Percentiles rank a stretch among this genome's conserved stretches.
phyloP scores from a whole-genome alignment of 2,329 filamentous ascomycete species.

The Aspergillus tubingensis region DNA sequence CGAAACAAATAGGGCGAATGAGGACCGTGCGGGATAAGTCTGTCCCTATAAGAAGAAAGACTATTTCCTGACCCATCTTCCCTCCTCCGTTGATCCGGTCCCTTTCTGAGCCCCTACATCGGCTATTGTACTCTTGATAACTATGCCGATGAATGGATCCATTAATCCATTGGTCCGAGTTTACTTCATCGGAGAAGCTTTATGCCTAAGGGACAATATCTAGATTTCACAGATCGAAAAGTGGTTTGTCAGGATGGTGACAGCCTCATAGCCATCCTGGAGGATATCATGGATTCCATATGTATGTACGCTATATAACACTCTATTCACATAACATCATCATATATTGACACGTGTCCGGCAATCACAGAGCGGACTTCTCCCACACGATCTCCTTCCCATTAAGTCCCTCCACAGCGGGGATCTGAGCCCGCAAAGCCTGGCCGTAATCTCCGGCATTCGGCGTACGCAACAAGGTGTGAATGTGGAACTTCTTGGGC shows the following conservation, averaged over 20 bases:
- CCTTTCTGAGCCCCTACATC: neutral
- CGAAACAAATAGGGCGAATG: too few relatives aligned
- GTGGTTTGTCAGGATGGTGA: too few relatives aligned
- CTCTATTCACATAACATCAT: slow-evolving; percentile 10
- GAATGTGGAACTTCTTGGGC: slow-evolving; percentile 77
- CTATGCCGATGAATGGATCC: too few relatives aligned
- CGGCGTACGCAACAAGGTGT: slow-evolving; percentile 70
- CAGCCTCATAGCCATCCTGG: too few relatives aligned
- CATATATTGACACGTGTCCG: neutral
- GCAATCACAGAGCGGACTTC: slow-evolving; percentile 10
- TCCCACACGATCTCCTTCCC: slow-evolving; percentile 41
- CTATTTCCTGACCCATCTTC: too few relatives aligned
- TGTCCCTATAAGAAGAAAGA: too few relatives aligned
- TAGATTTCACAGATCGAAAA: too few relatives aligned
- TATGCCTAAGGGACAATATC: neutral
- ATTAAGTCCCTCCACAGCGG: slow-evolving; percentile 37
- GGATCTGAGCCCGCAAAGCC: slow-evolving; percentile 47
- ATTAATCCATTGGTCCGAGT: neutral
- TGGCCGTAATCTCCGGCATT: slow-evolving; percentile 77
- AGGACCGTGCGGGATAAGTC: too few relatives aligned
- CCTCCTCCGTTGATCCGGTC: too few relatives aligned
- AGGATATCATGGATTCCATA: neutral
- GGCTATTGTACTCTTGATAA: neutral
- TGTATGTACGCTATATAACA: slow-evolving; percentile 5
- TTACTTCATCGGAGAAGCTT: neutral